These are phyloP conservation scores for Talaromyces albobiverticillius DNA, from an alignment of 2,329 filamentous ascomycete species.

Conservation along the genomic window DNA sequence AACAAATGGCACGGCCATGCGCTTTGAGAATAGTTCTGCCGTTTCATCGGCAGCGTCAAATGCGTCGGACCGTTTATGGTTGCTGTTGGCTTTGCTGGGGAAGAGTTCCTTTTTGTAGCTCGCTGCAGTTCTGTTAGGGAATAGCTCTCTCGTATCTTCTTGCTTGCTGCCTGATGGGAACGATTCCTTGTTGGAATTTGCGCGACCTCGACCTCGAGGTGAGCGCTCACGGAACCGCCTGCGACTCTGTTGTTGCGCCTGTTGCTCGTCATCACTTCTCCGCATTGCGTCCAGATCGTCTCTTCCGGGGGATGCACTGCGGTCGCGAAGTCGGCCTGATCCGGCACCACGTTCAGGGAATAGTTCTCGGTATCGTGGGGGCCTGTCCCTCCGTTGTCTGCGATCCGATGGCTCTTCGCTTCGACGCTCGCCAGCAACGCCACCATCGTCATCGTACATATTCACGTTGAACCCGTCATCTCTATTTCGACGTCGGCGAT, in stretches of 20 bases:
- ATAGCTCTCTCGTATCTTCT: conserved; percentile 48
- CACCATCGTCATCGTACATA: conserved; percentile 71
- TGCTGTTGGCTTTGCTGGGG: conserved; percentile 45
- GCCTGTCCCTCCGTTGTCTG: conserved; percentile 28
- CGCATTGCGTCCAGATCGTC: conserved; percentile 44
- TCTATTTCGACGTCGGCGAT: conserved; percentile 48
- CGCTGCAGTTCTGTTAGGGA: conserved; percentile 40
- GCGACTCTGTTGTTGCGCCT: conserved; percentile 34
- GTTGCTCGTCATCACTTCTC: conserved; percentile 33
- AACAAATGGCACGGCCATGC: conserved; percentile 50
- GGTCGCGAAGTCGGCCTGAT: conserved; percentile 49
- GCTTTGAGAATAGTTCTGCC: conserved; percentile 49
- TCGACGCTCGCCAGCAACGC: background rate
- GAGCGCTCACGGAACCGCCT: conserved; percentile 44
- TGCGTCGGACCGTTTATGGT: conserved; percentile 49
- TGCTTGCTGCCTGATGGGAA: conserved; percentile 49
- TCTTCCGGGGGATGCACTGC: conserved; percentile 60
- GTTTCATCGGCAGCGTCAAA: conserved; percentile 56
- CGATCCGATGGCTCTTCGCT: conserved; percentile 26
- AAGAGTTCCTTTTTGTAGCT: conserved; percentile 59
- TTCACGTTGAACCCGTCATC: conserved; percentile 61
- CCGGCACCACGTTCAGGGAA: conserved; percentile 34
- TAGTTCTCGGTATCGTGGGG: conserved; percentile 29
- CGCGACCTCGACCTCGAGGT: conserved; percentile 25
- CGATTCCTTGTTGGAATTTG: conserved; percentile 53